Percentiles rank a stretch among this genome's conserved stretches.
phyloP scores from a whole-genome alignment of 164 flowering plant genomes.

The Hamamelis virginiana region DNA sequence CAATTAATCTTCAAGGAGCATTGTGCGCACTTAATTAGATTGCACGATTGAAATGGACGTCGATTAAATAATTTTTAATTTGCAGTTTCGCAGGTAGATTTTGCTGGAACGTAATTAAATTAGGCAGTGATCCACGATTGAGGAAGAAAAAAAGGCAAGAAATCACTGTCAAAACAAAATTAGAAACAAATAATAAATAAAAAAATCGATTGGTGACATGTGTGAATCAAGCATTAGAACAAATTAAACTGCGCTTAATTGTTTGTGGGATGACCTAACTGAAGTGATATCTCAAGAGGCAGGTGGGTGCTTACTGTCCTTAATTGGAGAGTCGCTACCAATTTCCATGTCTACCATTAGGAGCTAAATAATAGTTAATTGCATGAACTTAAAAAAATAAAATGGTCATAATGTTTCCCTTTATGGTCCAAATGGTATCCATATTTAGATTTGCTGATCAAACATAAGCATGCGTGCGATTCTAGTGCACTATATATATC shows the following conservation, averaged over 20 bases:
- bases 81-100: too few species aligned
- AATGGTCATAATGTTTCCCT: neutral
- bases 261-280: conserved; percentile 20
- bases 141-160: too few species aligned
- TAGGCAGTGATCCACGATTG: too few species aligned
- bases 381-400: neutral
- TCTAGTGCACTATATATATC: neutral
- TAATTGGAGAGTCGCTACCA: neutral
- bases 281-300: conserved; percentile 11
- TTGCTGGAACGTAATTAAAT: too few species aligned
- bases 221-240: neutral
- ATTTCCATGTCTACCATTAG: conserved; percentile 20
- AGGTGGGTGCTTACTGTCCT: neutral
- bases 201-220: neutral
- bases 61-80: too few species aligned
- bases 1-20: too few species aligned
- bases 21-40: too few species aligned
- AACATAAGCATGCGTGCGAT: neutral
- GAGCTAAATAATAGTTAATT: conserved; percentile 3
- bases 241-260: neutral
- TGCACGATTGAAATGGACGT: too few species aligned
- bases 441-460: conserved; percentile 12
- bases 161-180: neutral
- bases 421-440: neutral
- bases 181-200: neutral